A percentile compares a stretch with the other conserved stretches of the same genome.
Conservation (phyloP, 495 filamentous ascomycete genomes). For the Tuber microsphaerosporum region DNA sequence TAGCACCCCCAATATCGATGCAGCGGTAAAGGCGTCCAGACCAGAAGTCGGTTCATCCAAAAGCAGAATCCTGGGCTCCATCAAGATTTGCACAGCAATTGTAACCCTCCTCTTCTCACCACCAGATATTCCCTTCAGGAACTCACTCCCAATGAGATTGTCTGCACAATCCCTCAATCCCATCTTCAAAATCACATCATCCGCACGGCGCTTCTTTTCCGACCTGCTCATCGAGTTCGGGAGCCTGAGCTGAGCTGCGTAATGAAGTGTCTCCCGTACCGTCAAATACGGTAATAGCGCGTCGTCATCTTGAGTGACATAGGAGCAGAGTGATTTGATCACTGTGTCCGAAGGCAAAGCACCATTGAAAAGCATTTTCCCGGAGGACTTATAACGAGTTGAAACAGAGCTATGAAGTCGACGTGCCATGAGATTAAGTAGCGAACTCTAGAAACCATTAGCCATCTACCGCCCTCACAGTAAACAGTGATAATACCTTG, state of each 20-base stretch:
- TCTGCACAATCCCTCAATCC: slow-evolving; percentile 71
- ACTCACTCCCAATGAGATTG: slow-evolving; percentile 61
- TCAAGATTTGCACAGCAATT: slow-evolving; percentile 69
- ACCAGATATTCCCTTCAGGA: slow-evolving; percentile 68
- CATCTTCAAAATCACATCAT: slow-evolving; percentile 65
- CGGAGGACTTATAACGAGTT: slow-evolving; percentile 51
- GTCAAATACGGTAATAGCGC: slow-evolving; percentile 65
- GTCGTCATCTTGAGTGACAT: slow-evolving; percentile 70
- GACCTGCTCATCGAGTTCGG: slow-evolving; percentile 58
- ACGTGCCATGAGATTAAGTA: slow-evolving; percentile 62
- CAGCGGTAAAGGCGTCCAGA: slow-evolving; percentile 67
- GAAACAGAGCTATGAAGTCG: slow-evolving; percentile 53
- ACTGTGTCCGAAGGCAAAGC: slow-evolving; percentile 58
- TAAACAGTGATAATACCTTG: slow-evolving; percentile 43
- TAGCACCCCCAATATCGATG: slow-evolving; percentile 65
- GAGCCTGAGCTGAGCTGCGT: slow-evolving; percentile 61
- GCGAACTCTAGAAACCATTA: slow-evolving; percentile 47
- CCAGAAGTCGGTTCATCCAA: slow-evolving; percentile 72
- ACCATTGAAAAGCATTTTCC: slow-evolving; percentile 61
- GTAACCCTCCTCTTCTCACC: slow-evolving; percentile 69
- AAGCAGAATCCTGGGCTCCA: slow-evolving; percentile 61
- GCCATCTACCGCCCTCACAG: not conserved
- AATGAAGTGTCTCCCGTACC: slow-evolving; percentile 63
- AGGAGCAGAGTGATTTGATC: slow-evolving; percentile 62
- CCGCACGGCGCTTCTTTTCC: slow-evolving; percentile 59